Base-by-base conservation (phyloP, 2,329 filamentous ascomycete species). In the Endoconidiophora laricicola region DNA sequence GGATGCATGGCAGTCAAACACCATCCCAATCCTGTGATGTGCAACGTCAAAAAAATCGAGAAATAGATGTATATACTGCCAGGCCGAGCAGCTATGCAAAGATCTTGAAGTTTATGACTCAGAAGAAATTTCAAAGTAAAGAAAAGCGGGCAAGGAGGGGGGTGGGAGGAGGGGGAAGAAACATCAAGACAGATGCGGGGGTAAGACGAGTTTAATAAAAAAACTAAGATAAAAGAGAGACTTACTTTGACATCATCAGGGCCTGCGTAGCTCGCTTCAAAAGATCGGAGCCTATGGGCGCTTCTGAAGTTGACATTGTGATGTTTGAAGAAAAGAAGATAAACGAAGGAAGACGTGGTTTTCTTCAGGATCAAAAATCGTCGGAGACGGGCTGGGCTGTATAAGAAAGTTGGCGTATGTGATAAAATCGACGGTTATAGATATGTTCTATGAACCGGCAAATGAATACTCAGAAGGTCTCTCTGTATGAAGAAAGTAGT, bases 161-260 rank as follows among this genome's bases (percentile, higher is more conserved):
- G 16, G 16, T 18, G 16, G 16, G 16, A 2, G 16, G 16, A 18
- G 24, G 7, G 12, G 3, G 26, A 33, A 33, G 3, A 10, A 33
- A 33, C 26, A 33, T 10, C 12, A 33, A 10, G 26, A 10, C 3
- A 33, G 26, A 33, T 33, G 26, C 26, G 26, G 26, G 26, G 26
- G 26, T 33, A 10, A 33, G 36, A 45, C 54, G 22, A 50, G 41
- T 18, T 24, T 18, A 29, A 39, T 36, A 46, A 36, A 56, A 58
- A 24, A 55, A 54, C 56, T 56, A 47, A 55, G 52, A 54, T 45
- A 39, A 55, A 56, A 57, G 56, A 48, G 54, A 48, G 20, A 70
- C 73, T 61, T 70, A 77, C 73, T 66, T 78, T 64, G 73, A 77
- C 67, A 72, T 71, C 72, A 79, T 75, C 70, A 78, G 73, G 57